Evolutionary conservation across 371 early-diverging fungal genomes (phyloP), one percentile per base, ranked within the genome.

Genomic region (Mortierella sp.): DNA sequence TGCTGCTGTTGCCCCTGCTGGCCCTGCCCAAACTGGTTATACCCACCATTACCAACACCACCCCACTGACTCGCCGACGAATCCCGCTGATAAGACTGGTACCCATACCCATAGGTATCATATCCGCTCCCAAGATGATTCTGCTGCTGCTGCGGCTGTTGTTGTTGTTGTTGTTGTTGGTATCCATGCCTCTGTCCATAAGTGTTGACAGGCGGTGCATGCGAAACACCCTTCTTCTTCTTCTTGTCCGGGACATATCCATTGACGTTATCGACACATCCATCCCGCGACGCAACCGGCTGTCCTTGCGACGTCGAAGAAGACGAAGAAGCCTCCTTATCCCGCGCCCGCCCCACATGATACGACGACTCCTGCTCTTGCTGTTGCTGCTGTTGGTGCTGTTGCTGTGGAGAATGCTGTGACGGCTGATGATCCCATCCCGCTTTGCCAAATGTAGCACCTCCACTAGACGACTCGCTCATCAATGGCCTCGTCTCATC

Each of bases 221-320:
- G 73, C 8, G 38, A 73, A n/a, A 50, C 73, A 19, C 77, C 71
- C 28, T 76, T 74, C 75, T 81, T 81, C 68, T 79, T 84, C 54
- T 72, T 77, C 76, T 75, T 77, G 48, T 80, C 74, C 21, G 80
- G 78, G 10, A 84, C 81, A 73, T 75, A 84, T 28, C 84, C 84
- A 45, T 84, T 84, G 57, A 84, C 84, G 34, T 84, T 84, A 57
- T 84, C 84, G 14, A 84, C 73, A 58, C 84, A 84, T 11, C 84
- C 84, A 5, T 80, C 84, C 72, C 84, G 74, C 50, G 77, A 31
- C 65, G 73, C 81, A 31, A 65, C 55, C 24, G 71, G 24, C 34
- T 24, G 45, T 55, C 70, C 54, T n/a, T n/a, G n/a, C 26, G 42
- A 38, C 38, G 42, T 45, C 8, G 34, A 16, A 24, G 65, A 28